These are phyloP conservation scores for Stagonosporopsis cucurbitacearum DNA, from an alignment of 2,329 filamentous ascomycete genomes.

Conservation along the genomic window DNA sequence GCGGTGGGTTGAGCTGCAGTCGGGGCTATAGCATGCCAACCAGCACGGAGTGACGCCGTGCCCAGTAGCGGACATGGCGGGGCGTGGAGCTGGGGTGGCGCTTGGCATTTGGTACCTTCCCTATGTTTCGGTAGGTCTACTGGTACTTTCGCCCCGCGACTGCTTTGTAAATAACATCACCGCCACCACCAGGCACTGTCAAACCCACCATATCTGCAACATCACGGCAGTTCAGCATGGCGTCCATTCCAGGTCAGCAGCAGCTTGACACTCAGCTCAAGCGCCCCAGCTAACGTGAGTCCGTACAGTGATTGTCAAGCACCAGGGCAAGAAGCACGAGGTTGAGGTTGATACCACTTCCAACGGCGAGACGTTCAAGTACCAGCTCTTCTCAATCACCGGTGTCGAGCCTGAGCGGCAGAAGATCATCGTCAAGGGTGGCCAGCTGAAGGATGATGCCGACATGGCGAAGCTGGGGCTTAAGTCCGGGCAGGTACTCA, in stretches of 20 bases:
- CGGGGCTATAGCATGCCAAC: slow-evolving; percentile 42
- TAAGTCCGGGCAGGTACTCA: slow-evolving; percentile 85
- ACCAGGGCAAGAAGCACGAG: slow-evolving; percentile 93
- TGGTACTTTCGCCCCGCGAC: slow-evolving; percentile 42
- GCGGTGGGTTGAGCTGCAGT: slow-evolving; percentile 26
- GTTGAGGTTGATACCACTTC: slow-evolving; percentile 86
- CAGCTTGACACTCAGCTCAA: neutral
- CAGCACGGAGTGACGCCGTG: slow-evolving; percentile 36
- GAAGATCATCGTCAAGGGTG: slow-evolving; percentile 93
- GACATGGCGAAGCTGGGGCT: slow-evolving; percentile 82
- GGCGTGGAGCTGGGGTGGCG: slow-evolving; percentile 35
- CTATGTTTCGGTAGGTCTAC: slow-evolving; percentile 37
- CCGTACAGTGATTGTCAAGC: slow-evolving; percentile 81
- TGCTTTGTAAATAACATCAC: slow-evolving; percentile 23
- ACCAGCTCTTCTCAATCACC: slow-evolving; percentile 92
- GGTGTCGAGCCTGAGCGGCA: slow-evolving; percentile 95
- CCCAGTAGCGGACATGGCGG: slow-evolving; percentile 22
- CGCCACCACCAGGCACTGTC: slow-evolving; percentile 19
- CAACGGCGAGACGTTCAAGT: slow-evolving; percentile 92
- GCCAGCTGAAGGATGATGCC: slow-evolving; percentile 94
- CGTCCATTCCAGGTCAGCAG: slow-evolving; percentile 45
- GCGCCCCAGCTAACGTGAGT: slow-evolving; percentile 30
- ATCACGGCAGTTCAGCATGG: slow-evolving; percentile 35
- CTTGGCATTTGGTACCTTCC: slow-evolving; percentile 32
- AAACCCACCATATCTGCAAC: slow-evolving; percentile 1